Conservation (phyloP, 305 asterid species). For the Solanum hybrid region DNA sequence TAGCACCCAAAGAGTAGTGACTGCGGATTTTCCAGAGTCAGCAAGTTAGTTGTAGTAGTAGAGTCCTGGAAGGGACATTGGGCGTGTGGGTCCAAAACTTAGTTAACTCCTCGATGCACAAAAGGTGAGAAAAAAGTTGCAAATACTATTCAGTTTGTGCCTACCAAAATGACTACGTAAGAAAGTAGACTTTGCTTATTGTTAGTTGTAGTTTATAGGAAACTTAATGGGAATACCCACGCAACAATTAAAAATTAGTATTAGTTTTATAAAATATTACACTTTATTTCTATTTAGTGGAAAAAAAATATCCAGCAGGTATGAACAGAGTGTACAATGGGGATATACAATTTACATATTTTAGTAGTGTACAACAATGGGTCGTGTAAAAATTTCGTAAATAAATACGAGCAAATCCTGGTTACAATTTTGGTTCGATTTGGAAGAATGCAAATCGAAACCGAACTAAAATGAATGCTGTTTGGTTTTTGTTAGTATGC, state of each 20-base stretch:
- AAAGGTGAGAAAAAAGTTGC: not conserved
- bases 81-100: not conserved
- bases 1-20: not conserved
- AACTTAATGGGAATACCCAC: not conserved
- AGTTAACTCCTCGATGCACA: not conserved
- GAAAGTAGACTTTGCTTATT: not conserved
- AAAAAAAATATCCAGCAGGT: not conserved
- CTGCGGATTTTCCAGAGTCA: fast-evolving
- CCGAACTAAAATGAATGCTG: not conserved
- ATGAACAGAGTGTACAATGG: not conserved
- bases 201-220: not conserved
- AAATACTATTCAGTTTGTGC: not conserved
- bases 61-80: not conserved
- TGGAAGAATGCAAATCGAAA: not conserved
- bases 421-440: not conserved
- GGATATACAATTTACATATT: not conserved
- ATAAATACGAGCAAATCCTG: not conserved
- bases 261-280: not conserved
- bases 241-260: no score
- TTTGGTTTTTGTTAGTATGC: not conserved
- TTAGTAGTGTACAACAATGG: not conserved
- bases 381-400: not conserved
- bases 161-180: not conserved
- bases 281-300: not conserved
- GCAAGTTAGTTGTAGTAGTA: not conserved